Conservation (phyloP, 805 yeast species). For the Cyberlindnera saturnus region DNA sequence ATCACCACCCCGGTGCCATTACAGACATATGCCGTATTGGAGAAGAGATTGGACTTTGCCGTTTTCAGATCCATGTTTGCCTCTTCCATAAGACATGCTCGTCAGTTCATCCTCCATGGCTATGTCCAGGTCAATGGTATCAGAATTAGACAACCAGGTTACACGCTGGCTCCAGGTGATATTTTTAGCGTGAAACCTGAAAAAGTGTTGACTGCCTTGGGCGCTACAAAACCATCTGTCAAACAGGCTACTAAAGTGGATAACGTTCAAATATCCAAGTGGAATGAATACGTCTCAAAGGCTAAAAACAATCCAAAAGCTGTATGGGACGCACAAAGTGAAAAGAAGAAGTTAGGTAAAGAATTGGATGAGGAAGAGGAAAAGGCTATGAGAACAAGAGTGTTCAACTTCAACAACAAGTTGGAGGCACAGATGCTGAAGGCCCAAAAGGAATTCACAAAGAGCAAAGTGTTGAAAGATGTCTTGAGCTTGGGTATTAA, state of each 20-base stretch:
- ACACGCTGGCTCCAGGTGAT: constrained; percentile 76
- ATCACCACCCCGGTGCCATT: constrained; percentile 73
- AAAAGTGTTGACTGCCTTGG: constrained; percentile 78
- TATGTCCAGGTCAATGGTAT: constrained; percentile 84
- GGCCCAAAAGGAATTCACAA: constrained; percentile 18
- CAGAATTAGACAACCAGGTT: constrained; percentile 71
- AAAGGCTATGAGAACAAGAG: constrained; percentile 10
- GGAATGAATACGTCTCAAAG: constrained; percentile 65
- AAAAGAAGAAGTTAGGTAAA: constrained; percentile 31
- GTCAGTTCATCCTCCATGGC: constrained; percentile 78
- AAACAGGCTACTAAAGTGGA: constrained; percentile 64
- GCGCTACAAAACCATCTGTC: constrained; percentile 75
- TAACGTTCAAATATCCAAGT: constrained; percentile 61
- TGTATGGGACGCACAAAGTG: constrained; percentile 30
- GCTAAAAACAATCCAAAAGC: constrained; percentile 42
- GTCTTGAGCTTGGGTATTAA: constrained; percentile 14
- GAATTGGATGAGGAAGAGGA: constrained; percentile 15
- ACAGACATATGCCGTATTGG: constrained; percentile 85
- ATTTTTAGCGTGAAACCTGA: constrained; percentile 81
- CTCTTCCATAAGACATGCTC: constrained; percentile 87
- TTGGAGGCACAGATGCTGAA: constrained; percentile 18
- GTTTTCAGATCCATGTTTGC: constrained; percentile 91
- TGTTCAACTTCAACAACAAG: constrained; percentile 12
- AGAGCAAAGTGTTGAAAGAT: constrained; percentile 11
- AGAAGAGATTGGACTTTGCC: constrained; percentile 85